These are phyloP conservation scores for Solanum sitiens DNA, from an alignment of 257 asterid genomes.

Conservation along the genomic window DNA sequence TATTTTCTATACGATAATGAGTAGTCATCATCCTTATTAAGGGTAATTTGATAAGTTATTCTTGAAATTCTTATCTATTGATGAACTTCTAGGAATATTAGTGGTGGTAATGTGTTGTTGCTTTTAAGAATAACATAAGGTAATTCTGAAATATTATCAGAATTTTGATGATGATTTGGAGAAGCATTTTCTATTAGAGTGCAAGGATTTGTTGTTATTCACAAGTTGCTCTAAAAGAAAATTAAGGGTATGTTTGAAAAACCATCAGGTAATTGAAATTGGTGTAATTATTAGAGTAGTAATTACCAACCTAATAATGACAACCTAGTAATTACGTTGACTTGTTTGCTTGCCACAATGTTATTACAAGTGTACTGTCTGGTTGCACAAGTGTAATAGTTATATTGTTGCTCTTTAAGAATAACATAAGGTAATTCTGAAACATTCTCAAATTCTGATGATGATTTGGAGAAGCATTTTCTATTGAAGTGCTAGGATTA, in stretches of 20 bases:
- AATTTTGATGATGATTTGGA: not conserved
- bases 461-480: not conserved
- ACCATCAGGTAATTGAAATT: not conserved
- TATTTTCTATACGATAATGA: too few relatives aligned
- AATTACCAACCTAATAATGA: too few relatives aligned
- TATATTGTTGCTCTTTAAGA: not conserved
- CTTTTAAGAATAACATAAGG: not conserved
- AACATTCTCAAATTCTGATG: not conserved
- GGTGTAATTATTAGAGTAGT: too few relatives aligned
- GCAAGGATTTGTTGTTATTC: not conserved
- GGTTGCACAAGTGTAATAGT: too few relatives aligned
- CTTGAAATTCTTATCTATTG: not conserved
- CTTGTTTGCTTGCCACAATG: too few relatives aligned
- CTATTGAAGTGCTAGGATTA: not conserved
- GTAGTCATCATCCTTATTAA: not conserved
- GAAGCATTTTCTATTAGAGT: not conserved
- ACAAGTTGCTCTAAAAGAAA: not conserved
- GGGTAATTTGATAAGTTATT: not conserved
- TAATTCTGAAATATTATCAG: too few relatives aligned
- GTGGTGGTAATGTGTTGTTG: not conserved
- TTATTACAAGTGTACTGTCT: too few relatives aligned
- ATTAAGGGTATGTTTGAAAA: too few relatives aligned
- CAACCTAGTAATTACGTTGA: too few relatives aligned
- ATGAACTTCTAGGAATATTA: not conserved
- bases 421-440: not conserved